Percentiles rank a stretch among this genome's conserved stretches.
phyloP scores from a whole-genome alignment of 1,139 yeast species.

The Kodamaea alishanica region DNA sequence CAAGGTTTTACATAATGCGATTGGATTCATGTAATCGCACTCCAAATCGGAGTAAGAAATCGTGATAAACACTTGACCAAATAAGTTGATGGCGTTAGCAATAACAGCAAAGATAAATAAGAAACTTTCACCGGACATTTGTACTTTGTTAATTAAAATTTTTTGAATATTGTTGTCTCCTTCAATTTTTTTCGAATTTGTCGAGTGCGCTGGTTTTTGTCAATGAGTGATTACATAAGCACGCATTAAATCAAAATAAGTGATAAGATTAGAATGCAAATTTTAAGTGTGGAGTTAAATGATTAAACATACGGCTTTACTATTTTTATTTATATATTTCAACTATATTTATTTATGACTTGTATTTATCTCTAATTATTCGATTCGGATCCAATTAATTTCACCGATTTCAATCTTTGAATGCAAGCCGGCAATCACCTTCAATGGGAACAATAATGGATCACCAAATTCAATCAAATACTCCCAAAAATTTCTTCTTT shows the following conservation, averaged over 20 bases:
- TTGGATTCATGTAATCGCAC: slow-evolving; percentile 94
- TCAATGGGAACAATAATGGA: slow-evolving; percentile 22
- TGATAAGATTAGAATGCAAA: neutral
- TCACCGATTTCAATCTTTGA: neutral
- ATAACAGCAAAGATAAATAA: slow-evolving; percentile 82
- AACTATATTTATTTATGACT: neutral
- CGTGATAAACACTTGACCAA: slow-evolving; percentile 88
- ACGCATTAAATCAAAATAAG: too few relatives aligned
- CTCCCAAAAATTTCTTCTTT: slow-evolving; percentile 22
- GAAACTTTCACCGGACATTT: slow-evolving; percentile 30
- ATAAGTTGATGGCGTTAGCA: slow-evolving; percentile 80
- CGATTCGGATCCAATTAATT: slow-evolving; percentile 1
- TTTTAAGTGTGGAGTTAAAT: neutral
- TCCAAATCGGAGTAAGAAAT: slow-evolving; percentile 92
- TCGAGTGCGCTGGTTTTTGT: neutral
- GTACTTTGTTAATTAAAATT: neutral
- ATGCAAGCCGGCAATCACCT: neutral
- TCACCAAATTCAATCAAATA: slow-evolving; percentile 27
- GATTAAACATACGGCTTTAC: neutral
- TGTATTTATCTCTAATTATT: neutral
- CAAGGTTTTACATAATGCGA: slow-evolving; percentile 89
- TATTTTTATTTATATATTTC: neutral
- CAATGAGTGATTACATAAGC: too few relatives aligned
- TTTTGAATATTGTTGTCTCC: slow-evolving; percentile 2
- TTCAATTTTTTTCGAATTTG: slow-evolving; percentile 2